Evolutionary conservation across 2,329 filamentous ascomycete genomes (phyloP).

Genomic region (Monascus ruber): DNA sequence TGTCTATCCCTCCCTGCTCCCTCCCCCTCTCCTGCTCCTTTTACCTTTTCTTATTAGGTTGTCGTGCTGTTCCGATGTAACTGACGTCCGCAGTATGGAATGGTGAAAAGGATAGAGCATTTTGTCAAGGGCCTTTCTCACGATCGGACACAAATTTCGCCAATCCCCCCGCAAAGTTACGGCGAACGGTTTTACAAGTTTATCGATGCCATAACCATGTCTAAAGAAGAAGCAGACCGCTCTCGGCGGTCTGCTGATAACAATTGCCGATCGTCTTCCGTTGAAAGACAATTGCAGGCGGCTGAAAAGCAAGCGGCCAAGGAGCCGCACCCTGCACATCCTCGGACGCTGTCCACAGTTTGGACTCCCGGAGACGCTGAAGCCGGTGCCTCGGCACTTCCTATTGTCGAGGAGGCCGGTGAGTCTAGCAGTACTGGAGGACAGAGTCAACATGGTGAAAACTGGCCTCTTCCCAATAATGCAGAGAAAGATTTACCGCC

Average conservation of each 20-base stretch:
- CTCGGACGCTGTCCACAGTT: conserved; percentile 48
- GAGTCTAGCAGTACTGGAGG: conserved; percentile 60
- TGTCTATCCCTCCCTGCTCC: no score
- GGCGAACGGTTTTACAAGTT: conserved; percentile 91
- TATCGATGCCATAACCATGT: conserved; percentile 82
- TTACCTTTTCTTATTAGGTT: not conserved
- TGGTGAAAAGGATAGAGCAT: conserved; percentile 88
- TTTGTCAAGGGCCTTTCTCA: conserved; percentile 90
- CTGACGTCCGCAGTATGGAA: conserved; percentile 57
- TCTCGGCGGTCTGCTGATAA: conserved; percentile 19
- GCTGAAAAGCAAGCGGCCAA: conserved; percentile 54
- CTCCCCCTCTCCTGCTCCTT: no score
- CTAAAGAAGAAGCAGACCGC: conserved; percentile 66
- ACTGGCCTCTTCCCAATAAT: conserved; percentile 10
- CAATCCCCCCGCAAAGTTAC: conserved; percentile 79
- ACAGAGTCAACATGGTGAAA: conserved; percentile 42
- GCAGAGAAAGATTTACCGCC: conserved; percentile 22
- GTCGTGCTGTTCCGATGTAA: conserved; percentile 1
- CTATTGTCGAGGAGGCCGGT: conserved; percentile 81
- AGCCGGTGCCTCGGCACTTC: conserved; percentile 51
- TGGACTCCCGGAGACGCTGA: conserved; percentile 47
- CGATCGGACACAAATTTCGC: conserved; percentile 79
- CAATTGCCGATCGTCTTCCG: conserved; percentile 25
- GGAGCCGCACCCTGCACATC: conserved; percentile 49
- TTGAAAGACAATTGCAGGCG: conserved; percentile 44